Evolutionary conservation across 2,329 filamentous ascomycete genomes (phyloP), one percentile per base, ranked within the genome.

Genomic region (Colletotrichum endophyticum): DNA sequence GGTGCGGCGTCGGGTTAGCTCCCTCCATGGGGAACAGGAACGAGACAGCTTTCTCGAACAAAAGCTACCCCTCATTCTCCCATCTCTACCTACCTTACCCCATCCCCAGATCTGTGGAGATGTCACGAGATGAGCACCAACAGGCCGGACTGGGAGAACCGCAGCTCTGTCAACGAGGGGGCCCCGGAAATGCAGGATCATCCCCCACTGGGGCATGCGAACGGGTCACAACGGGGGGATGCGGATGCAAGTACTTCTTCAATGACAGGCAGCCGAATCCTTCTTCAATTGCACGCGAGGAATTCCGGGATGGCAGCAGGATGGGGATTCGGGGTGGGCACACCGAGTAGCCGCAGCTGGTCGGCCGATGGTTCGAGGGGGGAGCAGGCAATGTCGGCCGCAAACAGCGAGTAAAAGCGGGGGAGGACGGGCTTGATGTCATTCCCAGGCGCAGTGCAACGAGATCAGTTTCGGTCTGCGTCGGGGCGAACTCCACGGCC

Each of bases 91-190:
- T 66, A 70, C 61, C 56, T 39, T 75, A 75, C 72, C 72, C 75
- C 72, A 74, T 70, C 72, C 75, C 75, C 75, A 68, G 75, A 77
- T 77, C 70, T 67, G 72, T 75, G 75, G 75, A 77, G 75, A 77
- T 77, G 63, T 75, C 75, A 77, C 75, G 75, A 77, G 72, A 75
- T 75, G 75, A 77, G 72, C 66, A 56, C 75, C 75, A 59, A 72
- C 49, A 63, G 53, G 32, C 72, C 68, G 75, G 75, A 36, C 72
- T 62, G 57, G 70, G 64, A 39, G 53, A 73, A 67, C 73, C 73
- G 70, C 70, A 44, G 70, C 32, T 73, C 34, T 76, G 73, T 73
- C 70, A 73, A 69, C 56, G 66, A 32, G 71, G 72, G 70, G 70
- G 57, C 30, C 70, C 73, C 73, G 70, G 66, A 72, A 53, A 73